Evolutionary conservation across 257 asterid genomes (phyloP), one percentile per base, ranked within the genome.

Genomic region (Penstemon newberryi): DNA sequence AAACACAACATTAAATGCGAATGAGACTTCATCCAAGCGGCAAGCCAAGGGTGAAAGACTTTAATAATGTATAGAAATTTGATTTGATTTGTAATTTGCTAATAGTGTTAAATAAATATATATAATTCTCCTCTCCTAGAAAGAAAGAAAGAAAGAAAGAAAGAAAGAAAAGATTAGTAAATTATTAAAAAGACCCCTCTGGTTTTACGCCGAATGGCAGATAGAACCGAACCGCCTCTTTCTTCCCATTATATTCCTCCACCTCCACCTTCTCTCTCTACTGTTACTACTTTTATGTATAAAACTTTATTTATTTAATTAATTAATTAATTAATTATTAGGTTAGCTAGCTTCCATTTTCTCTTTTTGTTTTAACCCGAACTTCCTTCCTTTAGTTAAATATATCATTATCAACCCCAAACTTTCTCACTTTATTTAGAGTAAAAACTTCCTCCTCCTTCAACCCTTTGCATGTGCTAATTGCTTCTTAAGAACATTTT

Each of bases 141-240:
- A 10, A 49, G 4, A 49, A 49, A 10, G 6, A 36, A 13, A 7
- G 19, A 3, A 43, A 8, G 18, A 49, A 10, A 49, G 4, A 49
- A 49, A 10, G 6, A 36, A 13, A 7, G 19, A 3, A 43, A 8
- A 57, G 63, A 52, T 25, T 51, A 25, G 67, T 43, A 25, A 6
- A 74, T 13, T 63, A 67, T 65, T 70, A 15, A 0, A 15, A 15
- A 15, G 18, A 15, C 18, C 92, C 85, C 92, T 84, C 91, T 80
- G 77, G 67, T 73, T 79, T 81, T 75, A 77, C 91, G 95, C 97
- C 96, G 91, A 82, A 82, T 88, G 95, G 91, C 93, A 83, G 91
- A 81, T 65, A 65, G 81, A 87, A 25, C 33, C 33, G 33, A 25
- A 82, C 95, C 96, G 95, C 93, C 81, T 73, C 73, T 80, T 75